phyloP scores from a whole-genome alignment of 495 filamentous ascomycete genomes.

The Gamarada debralockiae region DNA sequence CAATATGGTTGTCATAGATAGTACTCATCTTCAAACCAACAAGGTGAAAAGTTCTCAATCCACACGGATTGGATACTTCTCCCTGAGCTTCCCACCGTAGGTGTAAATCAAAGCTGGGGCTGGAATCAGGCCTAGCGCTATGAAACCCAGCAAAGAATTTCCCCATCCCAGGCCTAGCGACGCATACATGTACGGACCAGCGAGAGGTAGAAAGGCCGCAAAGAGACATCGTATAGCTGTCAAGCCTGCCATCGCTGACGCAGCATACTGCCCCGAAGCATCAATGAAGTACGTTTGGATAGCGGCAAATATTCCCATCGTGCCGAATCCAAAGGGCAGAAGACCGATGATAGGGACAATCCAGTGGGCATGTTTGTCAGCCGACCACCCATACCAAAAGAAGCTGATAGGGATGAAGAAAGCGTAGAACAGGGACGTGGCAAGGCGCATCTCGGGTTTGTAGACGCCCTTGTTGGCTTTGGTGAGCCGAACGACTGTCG shows the following conservation, averaged over 20 bases:
- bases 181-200: slow-evolving; percentile 51
- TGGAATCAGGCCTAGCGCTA: slow-evolving; percentile 54
- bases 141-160: slow-evolving; percentile 59
- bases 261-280: slow-evolving; percentile 61
- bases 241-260: slow-evolving; percentile 52
- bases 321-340: slow-evolving; percentile 51
- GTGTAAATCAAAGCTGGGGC: neutral
- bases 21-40: too few species aligned
- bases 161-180: slow-evolving; percentile 50
- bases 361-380: slow-evolving; percentile 60
- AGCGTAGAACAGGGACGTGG: neutral
- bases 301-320: slow-evolving; percentile 42
- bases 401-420: slow-evolving; percentile 51
- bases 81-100: neutral
- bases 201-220: slow-evolving; percentile 59
- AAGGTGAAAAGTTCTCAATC: too few species aligned
- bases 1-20: too few species aligned
- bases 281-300: slow-evolving; percentile 58
- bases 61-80: neutral
- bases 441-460: slow-evolving; percentile 51
- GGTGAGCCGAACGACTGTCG: slow-evolving; percentile 32
- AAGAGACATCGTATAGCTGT: slow-evolving; percentile 46
- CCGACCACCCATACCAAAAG: slow-evolving; percentile 70
- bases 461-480: slow-evolving; percentile 43
- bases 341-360: slow-evolving; percentile 69